Percentiles rank a stretch among this genome's conserved stretches.
phyloP scores from a whole-genome alignment of 179 eudicot genomes.

The Heliamphora pulchella region DNA sequence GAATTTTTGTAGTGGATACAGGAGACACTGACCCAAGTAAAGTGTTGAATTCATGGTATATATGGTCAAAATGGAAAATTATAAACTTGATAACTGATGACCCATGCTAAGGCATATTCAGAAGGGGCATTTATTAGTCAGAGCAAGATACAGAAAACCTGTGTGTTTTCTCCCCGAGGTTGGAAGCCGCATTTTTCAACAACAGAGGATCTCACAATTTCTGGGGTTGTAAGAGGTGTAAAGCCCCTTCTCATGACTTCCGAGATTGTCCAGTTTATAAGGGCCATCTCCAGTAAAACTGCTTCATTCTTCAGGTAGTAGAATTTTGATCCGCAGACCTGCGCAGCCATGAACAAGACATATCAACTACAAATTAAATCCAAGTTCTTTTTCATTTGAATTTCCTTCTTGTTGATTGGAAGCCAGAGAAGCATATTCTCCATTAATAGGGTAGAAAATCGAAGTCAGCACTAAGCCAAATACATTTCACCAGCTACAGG shows the following conservation, averaged over 20 bases:
- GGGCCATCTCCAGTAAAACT: slow-evolving; percentile 84
- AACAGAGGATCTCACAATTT: slow-evolving; percentile 73
- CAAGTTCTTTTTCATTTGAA: background rate
- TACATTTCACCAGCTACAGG: background rate
- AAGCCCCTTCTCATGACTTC: slow-evolving; percentile 76
- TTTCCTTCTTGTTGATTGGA: background rate
- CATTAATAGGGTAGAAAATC: background rate
- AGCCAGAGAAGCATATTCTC: background rate
- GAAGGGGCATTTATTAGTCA: background rate
- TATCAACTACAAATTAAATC: background rate
- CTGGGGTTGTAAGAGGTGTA: slow-evolving; percentile 81
- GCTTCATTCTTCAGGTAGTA: slow-evolving; percentile 95
- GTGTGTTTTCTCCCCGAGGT: slow-evolving; percentile 92
- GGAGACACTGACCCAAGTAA: background rate
- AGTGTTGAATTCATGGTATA: background rate
- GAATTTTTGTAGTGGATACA: background rate
- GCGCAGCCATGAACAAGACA: slow-evolving; percentile 14
- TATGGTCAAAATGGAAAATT: slow-evolving; percentile 1
- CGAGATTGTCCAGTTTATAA: slow-evolving; percentile 81
- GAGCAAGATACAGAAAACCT: slow-evolving; percentile 33
- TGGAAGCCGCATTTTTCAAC: slow-evolving; percentile 97
- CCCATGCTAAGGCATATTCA: background rate
- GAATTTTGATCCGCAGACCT: slow-evolving; percentile 96
- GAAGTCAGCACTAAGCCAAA: background rate
- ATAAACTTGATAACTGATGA: background rate